Base-by-base conservation (phyloP, 805 yeast species). In the Starmerella bacillaris region DNA sequence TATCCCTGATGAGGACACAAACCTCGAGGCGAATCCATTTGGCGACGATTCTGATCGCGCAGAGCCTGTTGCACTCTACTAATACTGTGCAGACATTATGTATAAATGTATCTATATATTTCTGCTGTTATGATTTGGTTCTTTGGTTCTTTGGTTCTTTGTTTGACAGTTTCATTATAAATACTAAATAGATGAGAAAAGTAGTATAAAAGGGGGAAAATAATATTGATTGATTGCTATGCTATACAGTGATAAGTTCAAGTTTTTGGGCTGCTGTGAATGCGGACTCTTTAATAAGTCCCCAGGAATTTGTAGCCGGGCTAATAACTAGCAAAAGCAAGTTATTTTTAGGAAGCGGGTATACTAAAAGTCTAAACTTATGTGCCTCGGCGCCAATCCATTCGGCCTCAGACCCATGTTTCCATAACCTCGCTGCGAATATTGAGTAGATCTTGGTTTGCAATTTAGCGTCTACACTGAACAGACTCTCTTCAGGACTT, bases 361-460 rank as follows among this genome's bases (percentile, higher is more conserved):
- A 17, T 6, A 42, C 24, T 2, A 39, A 37, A 3, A 42, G 35
- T 30, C 43, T 33, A 15, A 36, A 35, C 16, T 29, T 33, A 19
- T 35, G 34, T 12, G 35, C 40, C 35, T 42, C 41, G 7, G 43
- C 43, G 16, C 43, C 45, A 18, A 29, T 16, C 45, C 45, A 42
- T 5, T 16, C 14, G 4, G 30, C 11, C 21, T 5, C 14, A 11
- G 16, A 8, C 11, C 9, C 14, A 12, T 30, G 29, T 35, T 38
- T 37, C 51, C 54, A 52, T 8, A 42, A 39, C 27, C 49, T 40
- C 14, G 55, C 44, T 3, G 54, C 55, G 38, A 50, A 50, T n/a
- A 51, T 38, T 7, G 49, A 50, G 26, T 43, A 48, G 11, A 53
- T 46, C 27, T 51, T 51, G 4, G 55, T 53, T 28, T 50, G 49